Evolutionary conservation across 192 early-diverging fungal species (phyloP).

Genomic region (Diversispora epigaea): DNA sequence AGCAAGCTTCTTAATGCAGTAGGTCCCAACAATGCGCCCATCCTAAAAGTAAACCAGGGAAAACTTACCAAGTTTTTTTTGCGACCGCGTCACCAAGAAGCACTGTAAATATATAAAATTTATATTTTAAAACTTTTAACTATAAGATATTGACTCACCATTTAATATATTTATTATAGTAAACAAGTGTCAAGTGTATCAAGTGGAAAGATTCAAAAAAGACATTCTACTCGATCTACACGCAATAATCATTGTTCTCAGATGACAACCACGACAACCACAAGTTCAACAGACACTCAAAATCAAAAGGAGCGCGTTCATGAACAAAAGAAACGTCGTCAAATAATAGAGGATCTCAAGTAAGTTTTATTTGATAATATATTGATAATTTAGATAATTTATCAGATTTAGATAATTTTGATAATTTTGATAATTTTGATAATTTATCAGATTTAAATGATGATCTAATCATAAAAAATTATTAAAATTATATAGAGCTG

Average conservation of each 20-base stretch:
- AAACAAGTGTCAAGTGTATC: constrained; percentile 11
- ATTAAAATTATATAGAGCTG: constrained; percentile 3
- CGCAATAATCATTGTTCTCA: constrained; percentile 16
- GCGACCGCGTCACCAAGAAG: constrained; percentile 20
- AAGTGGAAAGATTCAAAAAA: constrained; percentile 24
- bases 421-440: neutral
- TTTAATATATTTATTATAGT: neutral
- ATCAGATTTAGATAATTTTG: neutral
- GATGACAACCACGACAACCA: neutral
- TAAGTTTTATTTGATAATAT: neutral
- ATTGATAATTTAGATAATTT: neutral
- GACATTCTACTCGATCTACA: constrained; percentile 8
- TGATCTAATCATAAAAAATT: neutral
- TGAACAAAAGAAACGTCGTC: constrained; percentile 27
- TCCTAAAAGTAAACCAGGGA: constrained; percentile 32
- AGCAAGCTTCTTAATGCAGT: constrained; percentile 31
- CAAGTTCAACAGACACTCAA: constrained; percentile 2
- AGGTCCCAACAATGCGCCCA: constrained; percentile 29
- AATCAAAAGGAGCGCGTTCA: neutral
- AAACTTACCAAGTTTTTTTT: constrained; percentile 31
- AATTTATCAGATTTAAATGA: no score
- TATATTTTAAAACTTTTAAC: neutral
- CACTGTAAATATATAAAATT: constrained; percentile 3
- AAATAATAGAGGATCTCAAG: constrained; percentile 28
- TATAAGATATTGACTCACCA: neutral